Percentiles rank a stretch among this genome's conserved stretches.
Evolutionary conservation across 139 green algal genomes (phyloP).

Genomic region (Picochlorum costavermella): DNA sequence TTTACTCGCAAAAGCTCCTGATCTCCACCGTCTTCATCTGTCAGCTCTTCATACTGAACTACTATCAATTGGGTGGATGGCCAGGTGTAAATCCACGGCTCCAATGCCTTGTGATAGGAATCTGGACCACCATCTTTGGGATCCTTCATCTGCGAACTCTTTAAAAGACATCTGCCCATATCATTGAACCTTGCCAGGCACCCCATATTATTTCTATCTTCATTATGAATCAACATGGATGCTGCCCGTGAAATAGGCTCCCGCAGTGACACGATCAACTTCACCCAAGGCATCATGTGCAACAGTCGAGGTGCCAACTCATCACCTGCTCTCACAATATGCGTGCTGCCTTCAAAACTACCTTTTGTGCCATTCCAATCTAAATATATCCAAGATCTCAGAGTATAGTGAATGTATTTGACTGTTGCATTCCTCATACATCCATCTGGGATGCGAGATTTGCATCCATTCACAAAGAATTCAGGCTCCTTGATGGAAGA

Average conservation of each 20-base stretch:
- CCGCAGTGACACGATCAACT: constrained; percentile 15
- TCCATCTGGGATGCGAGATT: neutral
- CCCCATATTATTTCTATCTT: constrained; percentile 8
- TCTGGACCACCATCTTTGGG: neutral
- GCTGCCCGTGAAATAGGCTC: constrained; percentile 24
- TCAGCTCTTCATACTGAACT: constrained; percentile 12
- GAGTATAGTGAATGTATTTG: neutral
- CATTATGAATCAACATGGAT: constrained; percentile 25
- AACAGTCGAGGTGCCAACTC: constrained; percentile 8
- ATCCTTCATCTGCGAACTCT: constrained; percentile 1
- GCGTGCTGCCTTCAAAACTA: constrained; percentile 12
- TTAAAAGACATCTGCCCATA: constrained; percentile 5
- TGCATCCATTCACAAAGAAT: constrained; percentile 11
- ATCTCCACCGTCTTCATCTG: neutral
- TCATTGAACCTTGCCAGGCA: neutral
- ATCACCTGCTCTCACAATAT: constrained; percentile 10
- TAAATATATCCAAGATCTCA: neutral
- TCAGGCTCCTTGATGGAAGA: constrained; percentile 10
- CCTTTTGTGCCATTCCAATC: neutral
- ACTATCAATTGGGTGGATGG: neutral
- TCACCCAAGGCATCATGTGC: constrained; percentile 20
- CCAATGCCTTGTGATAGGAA: neutral
- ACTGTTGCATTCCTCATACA: neutral
- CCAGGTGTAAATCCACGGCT: constrained; percentile 7
- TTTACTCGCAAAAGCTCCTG: constrained; percentile 5